These are phyloP conservation scores for Yarrowia osloensis DNA, from an alignment of 805 yeast genomes.

Conservation along the genomic window DNA sequence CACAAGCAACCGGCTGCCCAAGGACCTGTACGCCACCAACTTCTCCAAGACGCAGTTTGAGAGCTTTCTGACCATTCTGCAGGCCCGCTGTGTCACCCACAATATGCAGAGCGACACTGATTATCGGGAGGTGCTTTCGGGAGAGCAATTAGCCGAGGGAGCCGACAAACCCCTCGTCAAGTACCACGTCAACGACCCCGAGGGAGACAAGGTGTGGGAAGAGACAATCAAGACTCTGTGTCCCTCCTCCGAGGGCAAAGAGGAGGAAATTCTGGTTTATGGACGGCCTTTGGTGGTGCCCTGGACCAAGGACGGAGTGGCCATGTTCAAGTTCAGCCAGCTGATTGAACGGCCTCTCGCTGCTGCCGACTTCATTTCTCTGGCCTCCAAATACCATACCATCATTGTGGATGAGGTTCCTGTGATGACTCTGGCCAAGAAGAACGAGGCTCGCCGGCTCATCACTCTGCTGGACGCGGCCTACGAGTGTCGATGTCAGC, in stretches of 20 bases:
- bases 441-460: constrained; percentile 68
- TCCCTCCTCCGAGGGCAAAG: constrained; percentile 10
- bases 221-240: constrained; percentile 1
- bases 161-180: constrained; percentile 1
- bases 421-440: constrained; percentile 54
- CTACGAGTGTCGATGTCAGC: constrained; percentile 65
- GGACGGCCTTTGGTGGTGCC: constrained; percentile 57
- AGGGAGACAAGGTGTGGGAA: constrained; percentile 20
- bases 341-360: constrained; percentile 61
- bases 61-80: constrained; percentile 57
- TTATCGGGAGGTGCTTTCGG: constrained; percentile 50
- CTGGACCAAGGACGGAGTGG: constrained; percentile 47
- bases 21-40: constrained; percentile 63
- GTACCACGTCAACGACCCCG: constrained; percentile 17
- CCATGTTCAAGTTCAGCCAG: constrained; percentile 54
- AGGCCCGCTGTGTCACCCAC: constrained; percentile 58
- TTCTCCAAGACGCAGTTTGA: constrained; percentile 61
- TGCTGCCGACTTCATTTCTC: constrained; percentile 68
- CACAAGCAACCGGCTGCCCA: constrained; percentile 71
- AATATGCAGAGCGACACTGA: constrained; percentile 64
- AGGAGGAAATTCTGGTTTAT: constrained; percentile 52
- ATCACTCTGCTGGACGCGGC: constrained; percentile 68
- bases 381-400: constrained; percentile 61
- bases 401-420: constrained; percentile 65
- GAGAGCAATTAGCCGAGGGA: constrained; percentile 33